Evolutionary conservation across 306 rosid genomes (phyloP), one percentile per base, ranked within the genome.

Genomic region (Fagus crenata): DNA sequence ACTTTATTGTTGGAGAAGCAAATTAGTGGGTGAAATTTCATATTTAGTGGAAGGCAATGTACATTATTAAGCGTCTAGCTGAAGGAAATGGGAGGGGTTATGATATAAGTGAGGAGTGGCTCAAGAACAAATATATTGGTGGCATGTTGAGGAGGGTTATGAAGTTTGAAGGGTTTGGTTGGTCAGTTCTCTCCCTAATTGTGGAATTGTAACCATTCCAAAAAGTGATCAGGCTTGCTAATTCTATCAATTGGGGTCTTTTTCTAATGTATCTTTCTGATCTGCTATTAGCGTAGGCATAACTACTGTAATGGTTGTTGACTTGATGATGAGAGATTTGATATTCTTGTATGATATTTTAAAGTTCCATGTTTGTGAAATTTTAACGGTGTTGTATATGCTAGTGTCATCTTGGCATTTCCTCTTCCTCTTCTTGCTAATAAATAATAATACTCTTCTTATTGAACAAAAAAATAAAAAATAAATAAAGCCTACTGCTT

Each of bases 41-140:
- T 36, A 17, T 69, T 22, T 28, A 12, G 18, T 28, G 77, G 42
- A 59, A 32, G 14, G 18, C 58, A 18, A 8, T 31, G 77, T 74
- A 49, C 61, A 71, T 9, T 14, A 46, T 58, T 14, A 46, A 40
- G 42, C 53, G 69, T 39, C 9, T 69, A 64, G 80, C 77, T 79
- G 71, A 7, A 33, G 18, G 35, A 61, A 61, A 61, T 87, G 86
- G 69, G 69, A 73, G 67, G 70, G 4, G 14, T 2, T 46, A 22
- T 71, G 67, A 35, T 73, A 37, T 14, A 64, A 12, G 76, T 17
- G 72, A 75, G 74, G 67, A 77, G 65, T 43, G 79, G 75, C 74
- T 68, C 69, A 75, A 68, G 76, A 68, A 72, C 59, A 40, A 8
- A 2, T 63, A 46, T 0, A 14, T 75, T 39, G 37, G 3, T 76